Evolutionary conservation across 2,329 filamentous ascomycete species (phyloP).

Genomic region (Samsoniella hepiali): DNA sequence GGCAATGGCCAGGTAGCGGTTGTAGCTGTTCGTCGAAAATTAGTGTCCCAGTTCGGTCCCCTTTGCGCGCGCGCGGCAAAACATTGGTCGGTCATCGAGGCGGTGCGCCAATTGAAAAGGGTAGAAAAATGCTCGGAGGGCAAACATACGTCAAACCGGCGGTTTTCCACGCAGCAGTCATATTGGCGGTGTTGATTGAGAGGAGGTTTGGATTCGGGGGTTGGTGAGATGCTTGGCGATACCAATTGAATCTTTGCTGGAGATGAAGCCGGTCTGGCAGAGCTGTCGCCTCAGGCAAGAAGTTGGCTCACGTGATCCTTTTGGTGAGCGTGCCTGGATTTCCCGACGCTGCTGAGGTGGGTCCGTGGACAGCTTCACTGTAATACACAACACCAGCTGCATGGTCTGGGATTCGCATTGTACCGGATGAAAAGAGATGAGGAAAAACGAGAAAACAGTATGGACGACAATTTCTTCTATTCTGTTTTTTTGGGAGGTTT

Average conservation of each 20-base stretch:
- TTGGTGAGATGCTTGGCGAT: conserved; percentile 33
- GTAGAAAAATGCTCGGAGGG: conserved; percentile 8
- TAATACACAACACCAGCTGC: not conserved
- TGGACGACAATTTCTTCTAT: no score
- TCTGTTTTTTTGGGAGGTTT: no score
- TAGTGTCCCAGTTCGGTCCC: conserved; percentile 31
- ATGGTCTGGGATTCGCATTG: not conserved
- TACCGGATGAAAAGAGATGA: not conserved
- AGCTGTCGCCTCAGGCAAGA: conserved; percentile 32
- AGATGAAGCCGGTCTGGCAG: conserved; percentile 29
- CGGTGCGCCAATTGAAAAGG: conserved; percentile 17
- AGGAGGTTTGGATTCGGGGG: conserved; percentile 21
- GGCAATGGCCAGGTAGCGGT: conserved; percentile 97
- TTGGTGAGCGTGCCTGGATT: not conserved
- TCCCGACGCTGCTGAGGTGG: not conserved
- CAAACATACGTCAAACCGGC: conserved; percentile 86
- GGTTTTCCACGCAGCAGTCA: conserved; percentile 98
- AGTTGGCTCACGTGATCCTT: conserved; percentile 23
- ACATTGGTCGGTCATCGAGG: conserved; percentile 27
- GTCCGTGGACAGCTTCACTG: not conserved
- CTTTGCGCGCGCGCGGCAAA: conserved; percentile 3
- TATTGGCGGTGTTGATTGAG: conserved; percentile 56
- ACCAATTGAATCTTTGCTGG: conserved; percentile 33
- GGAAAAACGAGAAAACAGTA: not conserved
- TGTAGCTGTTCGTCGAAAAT: conserved; percentile 70